A percentile compares a stretch with the other conserved stretches of the same genome.
Evolutionary conservation across 2,329 filamentous ascomycete species (phyloP).

Genomic region (Fusarium kyushuense): DNA sequence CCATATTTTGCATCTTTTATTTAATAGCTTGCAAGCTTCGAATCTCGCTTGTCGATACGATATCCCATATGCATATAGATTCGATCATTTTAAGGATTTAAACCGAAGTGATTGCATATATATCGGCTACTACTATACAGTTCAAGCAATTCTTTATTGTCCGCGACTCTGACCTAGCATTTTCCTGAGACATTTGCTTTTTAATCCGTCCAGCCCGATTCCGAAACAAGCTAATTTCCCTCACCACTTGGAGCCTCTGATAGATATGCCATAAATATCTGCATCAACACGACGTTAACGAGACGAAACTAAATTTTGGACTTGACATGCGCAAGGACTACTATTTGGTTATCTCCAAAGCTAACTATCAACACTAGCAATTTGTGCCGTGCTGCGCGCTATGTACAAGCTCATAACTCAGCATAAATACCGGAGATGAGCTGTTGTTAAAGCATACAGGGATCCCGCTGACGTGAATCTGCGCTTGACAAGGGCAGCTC

Average conservation of each 20-base stretch:
- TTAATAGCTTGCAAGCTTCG: too few species aligned
- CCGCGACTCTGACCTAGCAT: neutral
- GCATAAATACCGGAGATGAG: slow-evolving; percentile 49
- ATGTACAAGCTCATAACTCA: slow-evolving; percentile 18
- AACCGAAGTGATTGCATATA: neutral
- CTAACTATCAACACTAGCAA: neutral
- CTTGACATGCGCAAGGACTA: neutral
- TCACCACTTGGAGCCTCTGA: slow-evolving; percentile 16
- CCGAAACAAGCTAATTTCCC: slow-evolving; percentile 47
- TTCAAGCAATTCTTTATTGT: neutral
- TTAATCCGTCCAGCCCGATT: slow-evolving; percentile 8
- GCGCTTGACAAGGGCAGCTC: slow-evolving; percentile 44
- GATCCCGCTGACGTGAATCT: slow-evolving; percentile 48
- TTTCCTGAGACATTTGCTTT: slow-evolving; percentile 33
- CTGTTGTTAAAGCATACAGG: slow-evolving; percentile 41
- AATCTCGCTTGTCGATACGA: slow-evolving; percentile 34
- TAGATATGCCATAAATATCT: slow-evolving; percentile 12
- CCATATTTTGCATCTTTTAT: too few species aligned
- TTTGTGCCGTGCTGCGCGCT: neutral
- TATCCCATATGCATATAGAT: slow-evolving; percentile 10
- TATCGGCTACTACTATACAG: neutral
- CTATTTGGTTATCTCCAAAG: neutral
- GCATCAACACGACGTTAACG: slow-evolving; percentile 1
- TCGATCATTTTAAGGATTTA: neutral
- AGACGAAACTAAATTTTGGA: neutral